Conservation (phyloP, 106 monocot genomes). For the Acanthochlamys bracteata region DNA sequence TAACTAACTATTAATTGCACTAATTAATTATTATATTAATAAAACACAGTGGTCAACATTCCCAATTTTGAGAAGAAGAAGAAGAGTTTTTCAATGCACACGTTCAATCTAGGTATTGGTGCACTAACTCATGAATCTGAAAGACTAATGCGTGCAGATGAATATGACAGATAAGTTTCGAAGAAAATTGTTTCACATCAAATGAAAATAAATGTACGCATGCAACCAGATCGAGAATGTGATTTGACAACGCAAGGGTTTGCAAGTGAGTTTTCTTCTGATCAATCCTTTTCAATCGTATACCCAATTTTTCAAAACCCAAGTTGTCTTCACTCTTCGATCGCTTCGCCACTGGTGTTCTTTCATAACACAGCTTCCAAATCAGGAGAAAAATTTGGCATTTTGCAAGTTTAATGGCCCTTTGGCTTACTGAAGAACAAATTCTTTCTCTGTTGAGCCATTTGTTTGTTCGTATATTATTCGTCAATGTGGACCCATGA, state of each 20-base stretch:
- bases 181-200: slow-evolving; percentile 15
- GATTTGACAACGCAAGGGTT: slow-evolving; percentile 38
- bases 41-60: neutral
- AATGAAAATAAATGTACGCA: slow-evolving; percentile 5
- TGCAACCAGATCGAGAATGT: slow-evolving; percentile 24
- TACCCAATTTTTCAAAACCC: neutral
- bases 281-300: slow-evolving; percentile 34
- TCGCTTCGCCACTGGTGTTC: neutral
- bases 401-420: neutral
- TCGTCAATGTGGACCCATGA: neutral
- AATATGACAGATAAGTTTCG: neutral
- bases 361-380: neutral
- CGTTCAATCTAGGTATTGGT: slow-evolving; percentile 59
- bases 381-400: neutral
- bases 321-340: neutral
- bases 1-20: neutral
- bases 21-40: neutral
- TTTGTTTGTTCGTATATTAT: neutral
- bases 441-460: neutral
- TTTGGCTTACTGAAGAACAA: neutral
- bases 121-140: slow-evolving; percentile 23
- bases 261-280: slow-evolving; percentile 10
- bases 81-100: slow-evolving; percentile 50
- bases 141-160: neutral
- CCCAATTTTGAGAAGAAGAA: neutral